Percentiles rank a stretch among this genome's conserved stretches.
Evolutionary conservation across 2,329 filamentous ascomycete genomes (phyloP).

Genomic region (Calonectria crousiana): DNA sequence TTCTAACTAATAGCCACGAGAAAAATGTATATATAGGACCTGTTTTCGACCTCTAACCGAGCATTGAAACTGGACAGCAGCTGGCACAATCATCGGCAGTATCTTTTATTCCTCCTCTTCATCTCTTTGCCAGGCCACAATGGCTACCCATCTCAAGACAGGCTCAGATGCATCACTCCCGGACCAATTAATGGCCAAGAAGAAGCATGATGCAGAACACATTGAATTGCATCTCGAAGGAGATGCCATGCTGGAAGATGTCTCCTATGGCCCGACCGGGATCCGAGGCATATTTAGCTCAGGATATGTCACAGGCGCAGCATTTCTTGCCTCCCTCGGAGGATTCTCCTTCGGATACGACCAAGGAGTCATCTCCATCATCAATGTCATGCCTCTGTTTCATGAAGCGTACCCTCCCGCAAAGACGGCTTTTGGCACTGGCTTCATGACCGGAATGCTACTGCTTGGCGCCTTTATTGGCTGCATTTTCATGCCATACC

Average conservation of each 20-base stretch:
- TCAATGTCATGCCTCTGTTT: background rate
- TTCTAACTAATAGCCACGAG: background rate
- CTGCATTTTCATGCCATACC: background rate
- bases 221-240: background rate
- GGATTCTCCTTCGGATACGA: background rate
- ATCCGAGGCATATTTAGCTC: background rate
- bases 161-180: background rate
- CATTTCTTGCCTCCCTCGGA: background rate
- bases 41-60: background rate
- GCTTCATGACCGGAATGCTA: background rate
- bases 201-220: background rate
- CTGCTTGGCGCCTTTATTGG: background rate
- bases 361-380: conserved; percentile 1
- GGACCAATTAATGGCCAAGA: background rate
- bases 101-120: background rate
- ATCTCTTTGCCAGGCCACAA: background rate
- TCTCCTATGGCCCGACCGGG: background rate
- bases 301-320: background rate
- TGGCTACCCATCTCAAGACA: background rate
- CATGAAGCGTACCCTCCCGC: background rate
- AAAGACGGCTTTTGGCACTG: background rate
- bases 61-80: background rate
- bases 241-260: background rate
- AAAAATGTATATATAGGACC: conserved; percentile 1
- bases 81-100: background rate